phyloP scores from a whole-genome alignment of 2,329 filamentous ascomycete species.

The Coleophoma cylindrospora region DNA sequence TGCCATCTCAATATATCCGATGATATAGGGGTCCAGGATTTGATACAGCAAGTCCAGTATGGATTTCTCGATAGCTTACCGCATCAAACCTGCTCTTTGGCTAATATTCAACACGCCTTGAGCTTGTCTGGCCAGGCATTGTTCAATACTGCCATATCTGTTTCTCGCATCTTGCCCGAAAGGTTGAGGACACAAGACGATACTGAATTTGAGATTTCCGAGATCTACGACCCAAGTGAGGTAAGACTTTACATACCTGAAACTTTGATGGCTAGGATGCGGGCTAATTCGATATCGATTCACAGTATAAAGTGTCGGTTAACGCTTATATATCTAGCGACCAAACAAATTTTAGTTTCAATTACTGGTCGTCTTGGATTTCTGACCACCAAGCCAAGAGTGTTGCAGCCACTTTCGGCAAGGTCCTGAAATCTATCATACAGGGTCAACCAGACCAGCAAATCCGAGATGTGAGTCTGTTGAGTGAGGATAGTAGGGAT shows the following conservation, averaged over 20 bases:
- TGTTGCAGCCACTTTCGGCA: background rate
- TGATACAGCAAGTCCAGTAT: constrained; percentile 22
- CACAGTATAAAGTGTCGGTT: constrained; percentile 3
- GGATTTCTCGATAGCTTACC: constrained; percentile 28
- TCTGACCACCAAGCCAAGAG: background rate
- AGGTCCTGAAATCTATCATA: background rate
- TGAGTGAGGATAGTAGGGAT: background rate
- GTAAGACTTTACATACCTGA: too few relatives aligned
- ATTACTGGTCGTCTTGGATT: background rate
- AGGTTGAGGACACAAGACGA: background rate
- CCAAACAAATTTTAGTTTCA: background rate
- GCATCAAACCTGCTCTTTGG: constrained; percentile 34
- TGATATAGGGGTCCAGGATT: constrained; percentile 18
- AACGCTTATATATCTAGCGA: background rate
- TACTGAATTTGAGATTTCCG: background rate
- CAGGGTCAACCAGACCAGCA: too few relatives aligned
- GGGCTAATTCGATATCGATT: too few relatives aligned
- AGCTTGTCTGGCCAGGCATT: constrained; percentile 8
- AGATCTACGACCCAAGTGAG: background rate
- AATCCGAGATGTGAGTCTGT: background rate
- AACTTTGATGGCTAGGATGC: too few relatives aligned
- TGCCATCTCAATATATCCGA: constrained; percentile 18
- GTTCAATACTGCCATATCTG: constrained; percentile 19
- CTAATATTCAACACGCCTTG: constrained; percentile 30
- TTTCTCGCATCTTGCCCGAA: background rate